Base-by-base conservation (phyloP, 768 basidiomycete genomes). In the Boletus edulis region DNA sequence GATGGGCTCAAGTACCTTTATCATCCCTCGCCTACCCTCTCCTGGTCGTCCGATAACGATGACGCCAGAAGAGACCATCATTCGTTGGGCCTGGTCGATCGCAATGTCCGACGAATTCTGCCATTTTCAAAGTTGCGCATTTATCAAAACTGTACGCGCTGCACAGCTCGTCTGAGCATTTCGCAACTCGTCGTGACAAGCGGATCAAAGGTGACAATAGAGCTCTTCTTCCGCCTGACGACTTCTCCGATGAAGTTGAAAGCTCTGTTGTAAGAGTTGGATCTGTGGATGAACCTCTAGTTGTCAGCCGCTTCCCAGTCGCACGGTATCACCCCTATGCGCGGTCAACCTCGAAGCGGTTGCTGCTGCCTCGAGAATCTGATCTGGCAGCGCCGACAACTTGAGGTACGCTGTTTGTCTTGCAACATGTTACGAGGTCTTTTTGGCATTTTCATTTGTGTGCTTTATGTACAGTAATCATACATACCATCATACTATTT, bases 21-120 rank as follows among this genome's bases (percentile, higher is more conserved):
- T 71, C 40, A 61, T 71, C 24, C 71, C 71, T 38, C 63, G 67
- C 3, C 49, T 71, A 17, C 61, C 63, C 43, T 62, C 67, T 10
- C 69, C 62, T 3, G 41, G 51, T 45, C 62, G 60, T 17, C 62
- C 61, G 3, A 39, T 71, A 22, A 6, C 44, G 12, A 9, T 55
- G 32, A 62, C 58, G 5, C 57, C 48, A 3, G 63, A 69, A 34
- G 60, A 63, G n/a, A 51, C 50, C 32, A 42, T 52, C 40, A 55
- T 66, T 27, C 63, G 56, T 18, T 63, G 57, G 62, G 24, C 58
- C 48, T 71, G 63, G 63, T 63, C 63, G 11, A 54, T 57, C 5
- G 43, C 40, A 29, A 63, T 20, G 31, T 63, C 67, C 3, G 52
- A 60, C 37, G 49, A 56, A 14, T 57, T 9, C 29, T 31, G 34